Evolutionary conservation across 768 basidiomycete species (phyloP), one percentile per base, ranked within the genome.

Genomic region (Mycena kentingensis): DNA sequence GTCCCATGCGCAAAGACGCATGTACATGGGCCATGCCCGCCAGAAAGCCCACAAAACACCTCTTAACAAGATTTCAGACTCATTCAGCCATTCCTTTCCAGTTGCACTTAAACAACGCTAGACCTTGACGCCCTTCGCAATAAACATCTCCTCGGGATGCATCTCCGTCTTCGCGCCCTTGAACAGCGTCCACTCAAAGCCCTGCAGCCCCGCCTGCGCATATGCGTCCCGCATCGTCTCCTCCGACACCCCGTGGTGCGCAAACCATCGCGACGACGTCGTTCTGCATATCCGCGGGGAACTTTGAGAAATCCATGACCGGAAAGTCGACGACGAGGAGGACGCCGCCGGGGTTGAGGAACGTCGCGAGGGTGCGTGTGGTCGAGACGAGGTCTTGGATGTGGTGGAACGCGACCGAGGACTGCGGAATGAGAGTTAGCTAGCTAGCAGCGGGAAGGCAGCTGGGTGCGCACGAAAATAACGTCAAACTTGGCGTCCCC

Each of bases 351-450:
- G 83, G 81, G 53, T 80, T 84, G 47, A 88, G 67, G 61, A 78
- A 78, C 18, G 63, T 65, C 2, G 71, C 70, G 16, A 88, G 78
- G 2, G 64, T 62, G n/a, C 65, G 63, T 3, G 85, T 86, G 34
- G 73, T 74, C 4, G 68, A 66, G 3, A 71, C 67, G 55, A 82
- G 74, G 27, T 77, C 76, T 2, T 65, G 44, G 50, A 88, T 73
- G 63, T 88, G 85, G 54, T 88, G 85, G 60, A 83, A 88, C 1
- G 86, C 73, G 29, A 73, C 68, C 15, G 77, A 72, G 58, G 87
- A 90, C 88, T 90, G 54, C 4, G 21, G 8, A 41, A 26, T 39
- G 38, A 50, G 37, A n/a, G 19, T 19, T 27, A 64, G 22, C 24
- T 38, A 43, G 51, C 26, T 5, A 28, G 29, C 41, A 26, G 19